These are phyloP conservation scores for Fusarium pseudograminearum DNA, from an alignment of 2,329 filamentous ascomycete genomes.

Conservation along the genomic window DNA sequence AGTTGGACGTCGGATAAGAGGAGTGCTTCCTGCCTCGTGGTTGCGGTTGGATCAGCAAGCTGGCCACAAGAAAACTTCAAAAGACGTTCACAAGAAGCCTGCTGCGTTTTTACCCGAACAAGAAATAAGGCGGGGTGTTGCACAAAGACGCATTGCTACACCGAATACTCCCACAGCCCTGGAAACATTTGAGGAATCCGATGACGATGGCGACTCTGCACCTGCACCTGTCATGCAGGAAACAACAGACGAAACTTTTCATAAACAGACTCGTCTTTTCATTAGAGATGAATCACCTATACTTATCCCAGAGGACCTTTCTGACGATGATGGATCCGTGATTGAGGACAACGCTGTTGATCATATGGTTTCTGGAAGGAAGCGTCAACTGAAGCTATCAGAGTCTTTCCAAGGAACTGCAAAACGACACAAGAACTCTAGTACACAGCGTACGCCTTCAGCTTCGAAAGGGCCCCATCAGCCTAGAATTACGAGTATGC, in stretches of 20 bases:
- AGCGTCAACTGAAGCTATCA: conserved; percentile 53
- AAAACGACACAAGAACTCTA: conserved; percentile 45
- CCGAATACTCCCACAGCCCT: conserved; percentile 45
- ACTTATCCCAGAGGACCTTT: conserved; percentile 20
- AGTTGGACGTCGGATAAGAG: conserved; percentile 63
- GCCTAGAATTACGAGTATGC: conserved; percentile 50
- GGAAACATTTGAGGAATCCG: conserved; percentile 60
- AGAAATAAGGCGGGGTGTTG: conserved; percentile 62
- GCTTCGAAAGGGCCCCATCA: conserved; percentile 44
- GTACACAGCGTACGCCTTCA: conserved; percentile 38
- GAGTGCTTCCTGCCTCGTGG: conserved; percentile 76
- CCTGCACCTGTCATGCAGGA: conserved; percentile 28
- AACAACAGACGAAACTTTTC: conserved; percentile 43
- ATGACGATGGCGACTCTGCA: conserved; percentile 52
- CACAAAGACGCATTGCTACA: conserved; percentile 57
- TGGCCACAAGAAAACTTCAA: conserved; percentile 50
- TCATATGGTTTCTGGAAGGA: conserved; percentile 60
- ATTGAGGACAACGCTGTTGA: conserved; percentile 67
- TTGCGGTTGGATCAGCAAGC: conserved; percentile 68
- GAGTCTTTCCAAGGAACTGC: conserved; percentile 44
- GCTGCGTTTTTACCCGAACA: conserved; percentile 54
- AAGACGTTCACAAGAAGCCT: conserved; percentile 46
- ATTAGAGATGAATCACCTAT: conserved; percentile 27
- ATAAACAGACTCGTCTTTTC: conserved; percentile 47
- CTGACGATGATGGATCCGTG: conserved; percentile 53